Base-by-base conservation (phyloP, 2,329 filamentous ascomycete species). In the Nectriaceae sp. region DNA sequence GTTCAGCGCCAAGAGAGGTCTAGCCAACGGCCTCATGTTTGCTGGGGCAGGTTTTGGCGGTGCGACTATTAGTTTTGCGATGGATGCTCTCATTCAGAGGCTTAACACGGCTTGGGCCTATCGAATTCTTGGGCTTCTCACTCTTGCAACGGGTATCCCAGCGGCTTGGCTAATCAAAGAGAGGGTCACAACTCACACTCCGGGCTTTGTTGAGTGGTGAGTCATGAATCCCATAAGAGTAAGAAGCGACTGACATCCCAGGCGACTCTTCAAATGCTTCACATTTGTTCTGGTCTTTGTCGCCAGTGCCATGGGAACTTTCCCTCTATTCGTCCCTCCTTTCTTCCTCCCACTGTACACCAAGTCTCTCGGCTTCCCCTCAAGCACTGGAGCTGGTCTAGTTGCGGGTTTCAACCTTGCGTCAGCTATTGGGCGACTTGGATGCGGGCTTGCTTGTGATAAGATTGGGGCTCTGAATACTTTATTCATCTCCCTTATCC, bases 321-420 rank as follows among this genome's bases (percentile, higher is more conserved):
- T 85, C 52, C 77, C 82, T 0, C 72, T 85, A 15, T 76, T 83
- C 47, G 80, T 85, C 0, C 80, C 82, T 0, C 79, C 82, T 0
- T 85, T 83, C 66, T 85, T 84, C 59, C 65, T 85, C 1, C 82
- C 82, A 0, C 67, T 84, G 1, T 83, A 82, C 55, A 73, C 73
- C 21, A 66, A 71, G 4, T 79, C 80, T 0, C 69, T 86, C n/a
- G 78, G 79, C 0, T 66, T 85, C 6, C 71, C 74, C 0, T 73
- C 79, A 1, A 69, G 69, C 6, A 74, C 72, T 0, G 83, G 82
- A 0, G 82, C 83, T 1, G 80, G 70, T 11, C 67, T 86, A 1
- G 72, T 86, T 0, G 83, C 83, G 0, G 81, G 75, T 1, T 87
- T 84, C 69, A 84, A 82, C 62, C 76, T 83, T 20, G 75, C 80